Evolutionary conservation across 148 eudicot genomes (phyloP).

Genomic region (Vaccinium myrtillus): DNA sequence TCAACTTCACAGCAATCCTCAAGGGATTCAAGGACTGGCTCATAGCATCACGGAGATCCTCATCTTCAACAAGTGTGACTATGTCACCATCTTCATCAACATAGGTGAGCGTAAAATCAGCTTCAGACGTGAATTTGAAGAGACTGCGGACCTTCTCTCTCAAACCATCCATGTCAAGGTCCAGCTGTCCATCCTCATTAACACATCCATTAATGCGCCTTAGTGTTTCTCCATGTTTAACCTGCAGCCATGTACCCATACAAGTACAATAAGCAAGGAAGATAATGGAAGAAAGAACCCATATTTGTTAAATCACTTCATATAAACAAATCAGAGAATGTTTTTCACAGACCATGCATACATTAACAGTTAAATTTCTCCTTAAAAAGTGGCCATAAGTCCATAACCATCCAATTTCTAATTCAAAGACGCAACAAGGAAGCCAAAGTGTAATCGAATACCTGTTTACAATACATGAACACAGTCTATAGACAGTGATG

Average conservation of each 20-base stretch:
- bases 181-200: slow-evolving; percentile 43
- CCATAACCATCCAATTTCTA: neutral
- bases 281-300: neutral
- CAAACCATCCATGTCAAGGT: slow-evolving; percentile 52
- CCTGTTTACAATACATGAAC: neutral
- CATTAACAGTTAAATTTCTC: neutral
- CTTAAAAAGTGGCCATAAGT: neutral
- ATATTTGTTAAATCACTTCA: neutral
- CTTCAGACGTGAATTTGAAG: slow-evolving; percentile 53
- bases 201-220: slow-evolving; percentile 74
- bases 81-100: slow-evolving; percentile 79
- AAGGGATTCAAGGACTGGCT: slow-evolving; percentile 73
- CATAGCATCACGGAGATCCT: slow-evolving; percentile 72
- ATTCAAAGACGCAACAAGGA: neutral
- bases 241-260: slow-evolving; percentile 38
- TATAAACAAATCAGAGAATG: neutral
- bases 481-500: neutral
- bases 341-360: neutral
- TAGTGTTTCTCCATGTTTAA: slow-evolving; percentile 66
- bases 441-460: neutral
- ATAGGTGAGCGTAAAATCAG: slow-evolving; percentile 58
- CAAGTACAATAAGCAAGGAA: neutral
- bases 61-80: slow-evolving; percentile 75
- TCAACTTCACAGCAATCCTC: slow-evolving; percentile 58
- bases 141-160: slow-evolving; percentile 57